Conservation (phyloP, 345 rosid genomes). For the Stellera chamaejasme region DNA sequence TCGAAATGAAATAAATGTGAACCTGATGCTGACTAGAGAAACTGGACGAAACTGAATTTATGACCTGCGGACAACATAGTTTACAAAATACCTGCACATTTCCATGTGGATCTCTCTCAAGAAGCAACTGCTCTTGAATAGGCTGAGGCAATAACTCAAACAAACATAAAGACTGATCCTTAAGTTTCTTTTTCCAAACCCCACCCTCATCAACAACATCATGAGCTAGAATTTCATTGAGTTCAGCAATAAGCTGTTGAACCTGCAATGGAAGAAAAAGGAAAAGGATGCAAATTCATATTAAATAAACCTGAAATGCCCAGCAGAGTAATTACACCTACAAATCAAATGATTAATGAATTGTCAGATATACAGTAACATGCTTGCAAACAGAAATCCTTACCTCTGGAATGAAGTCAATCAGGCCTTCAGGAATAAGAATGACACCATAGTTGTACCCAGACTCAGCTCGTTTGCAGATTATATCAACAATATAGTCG, state of each 20-base stretch:
- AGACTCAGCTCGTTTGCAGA: conserved; percentile 59
- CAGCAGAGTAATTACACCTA: not conserved
- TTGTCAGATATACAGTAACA: not conserved
- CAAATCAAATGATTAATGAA: too few relatives aligned
- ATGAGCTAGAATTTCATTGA: conserved; percentile 85
- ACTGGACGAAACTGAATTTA: conserved; percentile 7
- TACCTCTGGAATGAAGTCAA: conserved; percentile 99
- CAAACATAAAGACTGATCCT: conserved; percentile 47
- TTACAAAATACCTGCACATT: conserved; percentile 75
- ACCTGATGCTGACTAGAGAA: not conserved
- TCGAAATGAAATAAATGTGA: conserved; percentile 4
- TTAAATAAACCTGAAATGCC: not conserved
- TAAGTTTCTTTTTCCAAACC: conserved; percentile 79
- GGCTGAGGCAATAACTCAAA: conserved; percentile 80
- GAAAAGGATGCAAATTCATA: not conserved
- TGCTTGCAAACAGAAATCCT: not conserved
- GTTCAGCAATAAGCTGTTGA: conserved; percentile 81
- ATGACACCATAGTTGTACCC: conserved; percentile 91
- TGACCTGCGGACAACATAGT: not conserved
- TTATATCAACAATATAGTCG: conserved; percentile 72
- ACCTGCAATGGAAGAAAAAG: conserved; percentile 36
- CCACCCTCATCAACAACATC: conserved; percentile 70
- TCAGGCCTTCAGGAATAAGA: conserved; percentile 96
- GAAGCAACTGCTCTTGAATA: conserved; percentile 90
- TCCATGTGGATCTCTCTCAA: conserved; percentile 99